Percentiles rank a stretch among this genome's conserved stretches.
These are phyloP conservation scores for Manihot esculenta DNA, from an alignment of 441 rosid species.

Conservation along the genomic window DNA sequence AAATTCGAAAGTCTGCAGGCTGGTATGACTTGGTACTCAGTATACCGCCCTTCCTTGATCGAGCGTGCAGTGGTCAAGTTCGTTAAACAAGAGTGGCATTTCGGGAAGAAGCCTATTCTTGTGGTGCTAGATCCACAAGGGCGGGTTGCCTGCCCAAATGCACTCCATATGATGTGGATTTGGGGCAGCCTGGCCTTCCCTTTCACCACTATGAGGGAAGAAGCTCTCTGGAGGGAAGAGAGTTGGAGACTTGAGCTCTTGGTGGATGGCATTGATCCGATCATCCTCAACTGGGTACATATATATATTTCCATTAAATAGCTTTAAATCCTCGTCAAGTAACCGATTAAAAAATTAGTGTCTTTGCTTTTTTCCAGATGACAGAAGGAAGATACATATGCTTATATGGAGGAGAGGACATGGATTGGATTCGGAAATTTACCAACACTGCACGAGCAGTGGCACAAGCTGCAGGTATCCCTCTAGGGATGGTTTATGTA, in stretches of 20 bases:
- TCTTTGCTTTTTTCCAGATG: conserved; percentile 49
- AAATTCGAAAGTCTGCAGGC: conserved; percentile 45
- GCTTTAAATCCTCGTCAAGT: no score
- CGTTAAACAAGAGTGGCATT: conserved; percentile 59
- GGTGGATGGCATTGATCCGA: conserved; percentile 54
- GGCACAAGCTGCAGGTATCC: conserved; percentile 43
- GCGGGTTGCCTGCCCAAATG: conserved; percentile 57
- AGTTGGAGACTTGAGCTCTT: conserved; percentile 63
- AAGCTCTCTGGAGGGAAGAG: conserved; percentile 62
- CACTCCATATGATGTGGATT: conserved; percentile 85
- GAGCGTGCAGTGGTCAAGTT: conserved; percentile 54
- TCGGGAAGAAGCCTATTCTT: conserved; percentile 63
- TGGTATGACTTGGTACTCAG: conserved; percentile 66
- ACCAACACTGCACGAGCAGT: conserved; percentile 41
- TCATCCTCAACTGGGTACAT: conserved; percentile 57
- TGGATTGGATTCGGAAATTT: conserved; percentile 67
- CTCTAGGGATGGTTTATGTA: conserved; percentile 64
- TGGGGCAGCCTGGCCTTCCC: conserved; percentile 80
- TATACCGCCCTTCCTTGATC: conserved; percentile 53
- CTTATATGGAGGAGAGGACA: conserved; percentile 76
- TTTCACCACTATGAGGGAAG: conserved; percentile 58
- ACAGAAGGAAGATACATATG: conserved; percentile 57
- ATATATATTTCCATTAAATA: no score
- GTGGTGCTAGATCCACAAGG: conserved; percentile 77
- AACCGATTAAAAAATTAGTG: no score